phyloP scores from a whole-genome alignment of 2,329 filamentous ascomycete genomes.

The Bipolaris cookei region DNA sequence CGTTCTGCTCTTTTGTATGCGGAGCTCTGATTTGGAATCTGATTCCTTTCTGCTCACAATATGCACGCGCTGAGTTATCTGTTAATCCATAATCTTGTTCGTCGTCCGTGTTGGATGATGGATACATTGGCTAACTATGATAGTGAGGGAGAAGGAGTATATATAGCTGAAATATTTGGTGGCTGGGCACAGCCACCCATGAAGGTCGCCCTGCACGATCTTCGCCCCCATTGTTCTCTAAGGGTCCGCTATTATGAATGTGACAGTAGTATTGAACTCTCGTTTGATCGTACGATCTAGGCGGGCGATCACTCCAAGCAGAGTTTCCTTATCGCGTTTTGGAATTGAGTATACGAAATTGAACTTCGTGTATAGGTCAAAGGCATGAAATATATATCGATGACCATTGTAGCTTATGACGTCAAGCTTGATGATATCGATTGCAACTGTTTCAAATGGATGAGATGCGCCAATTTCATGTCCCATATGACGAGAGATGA shows the following conservation, averaged over 20 bases:
- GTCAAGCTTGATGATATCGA: too few species aligned
- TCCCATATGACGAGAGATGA: conserved; percentile 1
- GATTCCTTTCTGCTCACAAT: too few species aligned
- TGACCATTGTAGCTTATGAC: too few species aligned
- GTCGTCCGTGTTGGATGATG: too few species aligned
- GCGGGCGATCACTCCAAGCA: conserved; percentile 50
- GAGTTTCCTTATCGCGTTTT: conserved; percentile 10
- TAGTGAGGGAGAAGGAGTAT: too few species aligned
- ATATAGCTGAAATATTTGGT: conserved; percentile 4
- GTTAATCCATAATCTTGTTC: too few species aligned
- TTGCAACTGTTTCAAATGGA: too few species aligned
- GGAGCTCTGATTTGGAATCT: too few species aligned
- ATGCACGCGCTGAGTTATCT: too few species aligned
- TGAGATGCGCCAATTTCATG: background rate
- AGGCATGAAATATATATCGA: too few species aligned
- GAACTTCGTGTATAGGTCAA: conserved; percentile 2
- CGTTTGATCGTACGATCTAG: conserved; percentile 18
- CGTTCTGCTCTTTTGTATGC: conserved; percentile 17
- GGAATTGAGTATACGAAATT: conserved; percentile 4
- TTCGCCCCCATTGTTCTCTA: conserved; percentile 10
- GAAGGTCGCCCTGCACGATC: too few species aligned
- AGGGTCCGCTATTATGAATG: conserved; percentile 14
- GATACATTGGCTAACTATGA: too few species aligned
- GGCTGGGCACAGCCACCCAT: background rate
- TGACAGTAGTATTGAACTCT: conserved; percentile 17